Evolutionary conservation across 495 filamentous ascomycete genomes (phyloP), one percentile per base, ranked within the genome.

Genomic region (Tuber melanosporum): DNA sequence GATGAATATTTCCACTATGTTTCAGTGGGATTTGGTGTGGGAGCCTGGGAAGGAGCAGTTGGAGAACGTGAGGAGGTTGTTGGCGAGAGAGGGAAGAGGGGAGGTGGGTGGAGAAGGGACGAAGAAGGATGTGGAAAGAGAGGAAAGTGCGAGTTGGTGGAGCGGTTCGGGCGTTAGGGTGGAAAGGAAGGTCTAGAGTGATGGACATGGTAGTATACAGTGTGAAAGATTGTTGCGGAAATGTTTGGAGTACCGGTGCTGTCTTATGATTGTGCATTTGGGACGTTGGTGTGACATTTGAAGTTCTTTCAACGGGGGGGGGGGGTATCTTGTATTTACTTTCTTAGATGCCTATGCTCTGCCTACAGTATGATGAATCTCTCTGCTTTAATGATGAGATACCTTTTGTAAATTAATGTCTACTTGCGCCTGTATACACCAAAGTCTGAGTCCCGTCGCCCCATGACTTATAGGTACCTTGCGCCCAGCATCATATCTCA

Each of bases 1-100:
- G 20, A 72, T 83, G 69, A 76, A 62, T 26, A 26, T 83, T 73
- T 74, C 82, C 2, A 77, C 77, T n/a, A 83, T 83, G 82, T 83
- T 83, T 74, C 82, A 83, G 69, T 79, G 77, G 82, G 82, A 83
- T 73, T 57, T 83, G 74, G 70, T 74, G 2, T 83, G 82, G 81
- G 79, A 77, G 71, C 79, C 79, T 7, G 62, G 20, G 2, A 81
- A 73, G 22, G 81, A 82, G 62, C 69, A 71, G 80, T 39, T 81
- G 62, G 44, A 14, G 79, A 46, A 47, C 10, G 78, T 73, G 22
- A 73, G 74, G 71, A 44, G 22, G 70, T 36, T 42, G 47, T 32
- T 81, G 52, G 73, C 41, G 14, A n/a, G 47, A 4, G 72, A 77
- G 17, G 66, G n/a, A 12, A n/a, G 32, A 9, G n/a, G 26, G 57